These are phyloP conservation scores for Malus hybrid DNA, from an alignment of 331 rosid genomes.

Conservation along the genomic window DNA sequence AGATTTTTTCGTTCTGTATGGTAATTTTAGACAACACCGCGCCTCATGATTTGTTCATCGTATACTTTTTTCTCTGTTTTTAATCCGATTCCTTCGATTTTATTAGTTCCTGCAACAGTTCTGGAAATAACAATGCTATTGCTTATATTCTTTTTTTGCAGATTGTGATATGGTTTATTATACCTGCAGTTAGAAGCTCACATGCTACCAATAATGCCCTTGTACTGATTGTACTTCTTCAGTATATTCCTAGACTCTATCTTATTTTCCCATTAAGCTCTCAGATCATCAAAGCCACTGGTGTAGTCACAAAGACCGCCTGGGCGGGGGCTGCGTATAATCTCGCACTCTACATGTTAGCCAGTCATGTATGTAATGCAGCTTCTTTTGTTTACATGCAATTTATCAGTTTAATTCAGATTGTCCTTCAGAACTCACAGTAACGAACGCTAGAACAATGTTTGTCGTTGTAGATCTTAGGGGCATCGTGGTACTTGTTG, in stretches of 20 bases:
- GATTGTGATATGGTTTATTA: conserved; percentile 84
- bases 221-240: conserved; percentile 73
- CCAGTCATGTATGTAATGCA: conserved; percentile 68
- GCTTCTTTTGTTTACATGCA: background rate
- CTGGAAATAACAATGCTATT: conserved; percentile 5
- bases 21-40: too few species aligned
- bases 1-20: too few species aligned
- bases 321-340: conserved; percentile 99
- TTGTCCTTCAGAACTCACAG: background rate
- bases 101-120: background rate
- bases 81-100: too few species aligned
- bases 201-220: conserved; percentile 67
- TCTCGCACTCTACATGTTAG: conserved; percentile 89
- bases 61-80: too few species aligned
- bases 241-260: conserved; percentile 77
- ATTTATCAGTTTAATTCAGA: background rate
- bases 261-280: conserved; percentile 82
- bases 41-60: too few species aligned
- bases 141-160: conserved; percentile 25
- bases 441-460: background rate
- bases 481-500: conserved; percentile 88
- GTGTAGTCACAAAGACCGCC: conserved; percentile 83
- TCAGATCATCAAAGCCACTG: conserved; percentile 85
- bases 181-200: conserved; percentile 75
- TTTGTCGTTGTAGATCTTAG: conserved; percentile 50